These are phyloP conservation scores for Macrocybe gigantea DNA, from an alignment of 768 basidiomycete species.

Conservation along the genomic window DNA sequence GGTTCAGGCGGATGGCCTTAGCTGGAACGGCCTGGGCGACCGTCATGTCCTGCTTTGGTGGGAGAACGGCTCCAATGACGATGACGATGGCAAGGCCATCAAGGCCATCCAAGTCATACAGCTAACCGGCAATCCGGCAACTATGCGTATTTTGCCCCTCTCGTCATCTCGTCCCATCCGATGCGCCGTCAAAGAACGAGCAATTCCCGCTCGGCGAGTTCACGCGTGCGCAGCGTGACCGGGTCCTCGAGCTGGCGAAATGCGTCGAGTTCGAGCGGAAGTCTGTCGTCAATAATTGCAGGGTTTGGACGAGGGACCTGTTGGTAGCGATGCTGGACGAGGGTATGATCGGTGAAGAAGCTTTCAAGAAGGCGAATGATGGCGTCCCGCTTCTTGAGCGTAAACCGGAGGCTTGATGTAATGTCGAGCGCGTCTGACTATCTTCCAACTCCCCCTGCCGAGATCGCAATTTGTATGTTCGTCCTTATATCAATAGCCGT, in stretches of 20 bases:
- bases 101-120: background rate
- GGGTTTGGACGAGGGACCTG: background rate
- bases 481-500: too few relatives aligned
- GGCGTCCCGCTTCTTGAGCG: background rate
- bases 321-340: background rate
- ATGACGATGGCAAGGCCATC: background rate
- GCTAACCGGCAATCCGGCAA: background rate
- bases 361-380: background rate
- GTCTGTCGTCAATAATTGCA: background rate
- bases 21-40: background rate
- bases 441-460: too few relatives aligned
- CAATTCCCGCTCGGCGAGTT: background rate
- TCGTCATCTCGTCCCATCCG: background rate
- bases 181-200: background rate
- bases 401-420: background rate
- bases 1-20: conserved; percentile 1
- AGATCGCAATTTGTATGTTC: too few relatives aligned
- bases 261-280: background rate
- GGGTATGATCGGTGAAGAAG: background rate
- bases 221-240: conserved; percentile 2
- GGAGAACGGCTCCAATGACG: background rate
- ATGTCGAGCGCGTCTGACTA: too few relatives aligned
- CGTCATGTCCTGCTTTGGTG: conserved; percentile 4
- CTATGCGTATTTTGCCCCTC: conserved; percentile 1
- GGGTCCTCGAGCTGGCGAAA: conserved; percentile 3